Base-by-base conservation (phyloP, 2,329 filamentous ascomycete genomes). In the Scedosporium minutisporum region DNA sequence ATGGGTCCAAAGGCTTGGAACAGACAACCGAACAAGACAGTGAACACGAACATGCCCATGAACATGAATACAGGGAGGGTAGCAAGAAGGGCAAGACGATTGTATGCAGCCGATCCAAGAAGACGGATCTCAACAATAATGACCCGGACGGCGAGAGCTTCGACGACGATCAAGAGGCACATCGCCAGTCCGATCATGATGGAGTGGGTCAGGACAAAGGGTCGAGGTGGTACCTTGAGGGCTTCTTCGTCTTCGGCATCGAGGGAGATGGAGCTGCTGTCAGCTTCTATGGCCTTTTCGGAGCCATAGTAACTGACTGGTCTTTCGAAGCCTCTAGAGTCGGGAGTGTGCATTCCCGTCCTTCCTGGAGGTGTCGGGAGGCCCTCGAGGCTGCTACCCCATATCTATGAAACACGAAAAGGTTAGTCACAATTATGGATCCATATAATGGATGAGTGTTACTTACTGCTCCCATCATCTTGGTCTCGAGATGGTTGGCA, bases 31-130 rank as follows among this genome's bases (percentile, higher is more conserved):
- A 92, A 78, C 64, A 93, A 87, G 69, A 91, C 89, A 72, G 91
- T 88, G 25, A 81, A 86, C 71, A 93, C 92, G 78, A 93, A 91
- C 68, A 93, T 80, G 2, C 89, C 90, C 76, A 93, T 91, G 78
- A 92, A 91, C 63, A 91, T 79, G 71, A 91, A 88, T 38, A 92
- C 76, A 0, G 89, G 89, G 21, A 84, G 84, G 51, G 92, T 76
- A 2, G 79, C 78, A 10, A 91, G 70, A 65, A 93, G 83, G 1
- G 81, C 86, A 38, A 91, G 74, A 0, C 89, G 86, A 25, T 77
- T 73, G 69, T 82, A 90, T 64, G 44, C 44, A 7, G 16, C 44
- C 16, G 44, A n/a, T 3, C 44, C 44, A 4, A 48, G 44, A 2
- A 48, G 44, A 21, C 44, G 44, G 14, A 48, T 48, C n/a, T 48